A percentile compares a stretch with the other conserved stretches of the same genome.
Conservation (phyloP, 495 filamentous ascomycete species). For the Emericellopsis terricola region DNA sequence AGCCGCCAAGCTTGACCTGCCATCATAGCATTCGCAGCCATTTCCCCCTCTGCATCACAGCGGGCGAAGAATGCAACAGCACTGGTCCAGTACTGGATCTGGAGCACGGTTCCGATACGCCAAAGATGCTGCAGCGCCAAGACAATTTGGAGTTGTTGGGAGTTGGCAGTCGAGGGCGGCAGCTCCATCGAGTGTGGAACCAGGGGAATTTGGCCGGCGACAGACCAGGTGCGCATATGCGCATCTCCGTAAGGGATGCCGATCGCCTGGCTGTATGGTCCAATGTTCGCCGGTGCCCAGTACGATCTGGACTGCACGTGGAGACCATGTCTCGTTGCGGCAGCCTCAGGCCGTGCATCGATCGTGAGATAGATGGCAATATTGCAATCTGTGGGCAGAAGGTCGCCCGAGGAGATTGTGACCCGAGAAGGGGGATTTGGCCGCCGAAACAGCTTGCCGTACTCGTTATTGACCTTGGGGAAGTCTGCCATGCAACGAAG, state of each 20-base stretch:
- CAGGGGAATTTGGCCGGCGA: slow-evolving; percentile 87
- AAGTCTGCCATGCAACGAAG: slow-evolving; percentile 72
- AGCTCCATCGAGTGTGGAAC: slow-evolving; percentile 66
- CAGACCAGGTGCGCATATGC: slow-evolving; percentile 13
- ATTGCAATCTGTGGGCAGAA: slow-evolving; percentile 31
- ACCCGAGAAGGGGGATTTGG: slow-evolving; percentile 77
- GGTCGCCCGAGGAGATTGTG: slow-evolving; percentile 57
- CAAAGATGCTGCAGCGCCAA: slow-evolving; percentile 79
- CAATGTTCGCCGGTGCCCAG: slow-evolving; percentile 97
- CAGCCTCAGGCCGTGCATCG: slow-evolving; percentile 5
- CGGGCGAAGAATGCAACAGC: slow-evolving; percentile 51
- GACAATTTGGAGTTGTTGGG: slow-evolving; percentile 13
- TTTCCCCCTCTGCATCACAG: background rate
- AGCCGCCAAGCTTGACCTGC: slow-evolving; percentile 15
- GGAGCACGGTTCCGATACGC: slow-evolving; percentile 57
- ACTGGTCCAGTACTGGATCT: slow-evolving; percentile 54
- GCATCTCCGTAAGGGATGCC: slow-evolving; percentile 23
- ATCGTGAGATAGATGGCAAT: slow-evolving; percentile 33
- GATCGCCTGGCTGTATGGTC: slow-evolving; percentile 88
- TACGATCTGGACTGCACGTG: slow-evolving; percentile 90
- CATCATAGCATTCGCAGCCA: slow-evolving; percentile 4
- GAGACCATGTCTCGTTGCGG: slow-evolving; percentile 33
- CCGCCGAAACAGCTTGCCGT: slow-evolving; percentile 45
- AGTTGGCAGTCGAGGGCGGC: slow-evolving; percentile 7
- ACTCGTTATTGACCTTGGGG: slow-evolving; percentile 49